These are phyloP conservation scores for Copromyces sp. DNA, from an alignment of 495 filamentous ascomycete genomes.

Conservation along the genomic window DNA sequence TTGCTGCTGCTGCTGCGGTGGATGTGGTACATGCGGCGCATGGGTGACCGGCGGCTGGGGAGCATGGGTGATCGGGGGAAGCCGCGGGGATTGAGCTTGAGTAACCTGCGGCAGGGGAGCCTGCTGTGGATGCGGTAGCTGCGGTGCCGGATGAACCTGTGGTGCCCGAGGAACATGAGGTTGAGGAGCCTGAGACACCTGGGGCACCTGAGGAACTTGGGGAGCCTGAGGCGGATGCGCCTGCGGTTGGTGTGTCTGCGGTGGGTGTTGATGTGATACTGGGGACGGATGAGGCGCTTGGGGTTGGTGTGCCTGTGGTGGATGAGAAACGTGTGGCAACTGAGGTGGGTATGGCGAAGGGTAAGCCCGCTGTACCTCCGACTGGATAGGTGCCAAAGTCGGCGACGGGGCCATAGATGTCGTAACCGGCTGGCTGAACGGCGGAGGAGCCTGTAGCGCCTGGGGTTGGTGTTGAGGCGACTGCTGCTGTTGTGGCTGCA, in stretches of 20 bases:
- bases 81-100: not conserved
- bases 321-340: not conserved
- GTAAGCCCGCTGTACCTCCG: conserved; percentile 21
- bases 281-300: conserved; percentile 12
- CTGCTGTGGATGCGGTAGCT: conserved; percentile 5
- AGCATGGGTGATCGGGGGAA: not conserved
- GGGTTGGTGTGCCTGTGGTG: conserved; percentile 25
- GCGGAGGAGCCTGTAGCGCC: conserved; percentile 13
- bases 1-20: conserved; percentile 7
- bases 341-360: conserved; percentile 25
- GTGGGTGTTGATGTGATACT: not conserved
- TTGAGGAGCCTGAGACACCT: conserved; percentile 8
- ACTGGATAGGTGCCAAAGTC: not conserved
- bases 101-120: conserved; percentile 3
- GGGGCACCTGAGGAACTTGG: conserved; percentile 10
- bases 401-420: conserved; percentile 4
- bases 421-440: conserved; percentile 16
- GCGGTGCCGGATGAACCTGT: not conserved
- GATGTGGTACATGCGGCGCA: not conserved
- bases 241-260: conserved; percentile 8
- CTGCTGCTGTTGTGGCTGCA: conserved; percentile 1
- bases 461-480: conserved; percentile 8
- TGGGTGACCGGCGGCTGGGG: not conserved
- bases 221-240: conserved; percentile 21
- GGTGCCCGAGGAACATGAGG: not conserved